Evolutionary conservation across 768 basidiomycete genomes (phyloP), one percentile per base, ranked within the genome.

Genomic region (Auriscalpium vulgare): DNA sequence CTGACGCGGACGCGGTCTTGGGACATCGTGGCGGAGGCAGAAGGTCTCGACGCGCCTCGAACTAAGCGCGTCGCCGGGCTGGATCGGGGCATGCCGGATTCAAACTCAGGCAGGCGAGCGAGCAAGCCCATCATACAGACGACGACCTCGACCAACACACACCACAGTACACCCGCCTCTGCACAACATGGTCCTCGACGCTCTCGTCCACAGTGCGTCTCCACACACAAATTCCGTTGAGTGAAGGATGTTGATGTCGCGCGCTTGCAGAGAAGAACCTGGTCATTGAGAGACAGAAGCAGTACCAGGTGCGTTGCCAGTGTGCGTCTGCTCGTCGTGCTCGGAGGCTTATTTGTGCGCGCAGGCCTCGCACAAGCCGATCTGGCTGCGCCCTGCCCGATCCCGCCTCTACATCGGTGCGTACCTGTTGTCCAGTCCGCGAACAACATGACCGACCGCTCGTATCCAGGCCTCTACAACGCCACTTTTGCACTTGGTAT

Each of bases 1-100:
- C 85, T 81, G 64, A 88, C 84, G 63, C 88, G 87, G 65, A 89
- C 82, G 68, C 88, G 86, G 65, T 89, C 88, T 71, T 73, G 76
- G 75, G 74, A 76, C 68, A 76, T 71, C 74, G 77, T 78, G 69
- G 54, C 53, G 57, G 68, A 58, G 59, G 60, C 29, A 23, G 50
- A 40, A 50, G 47, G 50, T 69, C 68, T 69, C 71, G 69, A 70
- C 58, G 62, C 67, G 68, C 62, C 69, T 75, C 73, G 75, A 69
- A 29, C 29, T 29, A 29, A 67, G 63, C 63, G 63, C 59, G 57
- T 59, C 56, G 58, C 29, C 57, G 47, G 59, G 59, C 71, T 71
- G 61, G 65, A 61, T 69, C 75, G 72, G 70, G 64, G 66, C 63
- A 38, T 54, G 60, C 57, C 57, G 56, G 63, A 55, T 52, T 43